These are phyloP conservation scores for Psilocybe cubensis DNA, from an alignment of 768 basidiomycete species.

Conservation along the genomic window DNA sequence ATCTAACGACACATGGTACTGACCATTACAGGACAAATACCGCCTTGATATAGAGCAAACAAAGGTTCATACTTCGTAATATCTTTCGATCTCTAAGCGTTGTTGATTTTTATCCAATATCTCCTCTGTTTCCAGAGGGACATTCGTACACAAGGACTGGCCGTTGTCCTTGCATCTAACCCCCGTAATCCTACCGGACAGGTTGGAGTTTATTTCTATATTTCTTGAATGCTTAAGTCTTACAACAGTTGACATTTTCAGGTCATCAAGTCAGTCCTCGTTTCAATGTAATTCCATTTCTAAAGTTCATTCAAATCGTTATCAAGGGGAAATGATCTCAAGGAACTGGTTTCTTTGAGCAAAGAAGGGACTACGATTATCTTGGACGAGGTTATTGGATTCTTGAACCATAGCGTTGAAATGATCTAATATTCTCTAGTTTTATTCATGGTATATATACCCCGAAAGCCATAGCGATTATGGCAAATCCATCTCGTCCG, in stretches of 20 bases:
- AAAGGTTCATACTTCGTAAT: conserved; percentile 44
- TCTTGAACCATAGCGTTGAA: neutral
- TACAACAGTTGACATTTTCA: conserved; percentile 18
- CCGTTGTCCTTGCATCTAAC: conserved; percentile 88
- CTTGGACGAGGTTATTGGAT: conserved; percentile 69
- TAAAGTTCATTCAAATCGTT: neutral
- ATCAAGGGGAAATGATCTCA: conserved; percentile 74
- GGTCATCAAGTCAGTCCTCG: conserved; percentile 56
- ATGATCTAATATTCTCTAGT: conserved; percentile 44
- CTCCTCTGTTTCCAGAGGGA: conserved; percentile 54
- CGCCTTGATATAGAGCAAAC: conserved; percentile 80
- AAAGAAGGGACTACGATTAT: conserved; percentile 83
- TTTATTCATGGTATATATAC: conserved; percentile 96
- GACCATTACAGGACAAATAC: conserved; percentile 57
- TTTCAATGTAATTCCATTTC: neutral
- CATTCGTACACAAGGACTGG: conserved; percentile 80
- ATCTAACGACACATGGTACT: neutral
- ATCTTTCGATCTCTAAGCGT: neutral
- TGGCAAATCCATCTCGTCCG: conserved; percentile 82
- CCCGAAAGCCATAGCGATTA: conserved; percentile 74
- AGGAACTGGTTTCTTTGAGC: conserved; percentile 74
- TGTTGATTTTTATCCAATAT: neutral
- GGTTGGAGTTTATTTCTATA: conserved; percentile 37
- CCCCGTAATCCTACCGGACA: conserved; percentile 99
- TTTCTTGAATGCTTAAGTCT: neutral